Evolutionary conservation across 257 asterid genomes (phyloP).

Genomic region (Marsdenia floribunda): DNA sequence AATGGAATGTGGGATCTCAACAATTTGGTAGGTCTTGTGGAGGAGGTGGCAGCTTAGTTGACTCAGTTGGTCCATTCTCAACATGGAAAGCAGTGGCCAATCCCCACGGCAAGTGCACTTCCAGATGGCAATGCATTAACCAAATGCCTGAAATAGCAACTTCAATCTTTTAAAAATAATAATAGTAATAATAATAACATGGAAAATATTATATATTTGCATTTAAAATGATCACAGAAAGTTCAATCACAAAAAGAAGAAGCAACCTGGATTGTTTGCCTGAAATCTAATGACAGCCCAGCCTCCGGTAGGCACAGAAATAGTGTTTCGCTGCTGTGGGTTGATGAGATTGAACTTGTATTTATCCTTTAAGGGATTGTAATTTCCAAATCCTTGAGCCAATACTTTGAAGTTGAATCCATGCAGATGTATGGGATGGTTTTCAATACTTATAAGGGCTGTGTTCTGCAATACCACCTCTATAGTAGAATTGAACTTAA

Average conservation of each 20-base stretch:
- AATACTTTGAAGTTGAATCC: constrained; percentile 14
- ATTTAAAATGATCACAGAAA: no score
- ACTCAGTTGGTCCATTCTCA: constrained; percentile 62
- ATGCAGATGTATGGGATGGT: constrained; percentile 19
- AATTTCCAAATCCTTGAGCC: constrained; percentile 23
- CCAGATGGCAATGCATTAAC: constrained; percentile 81
- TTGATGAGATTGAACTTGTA: constrained; percentile 4
- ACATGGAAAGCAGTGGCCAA: constrained; percentile 53
- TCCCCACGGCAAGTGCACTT: constrained; percentile 77
- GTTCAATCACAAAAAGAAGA: not conserved
- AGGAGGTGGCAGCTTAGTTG: constrained; percentile 59
- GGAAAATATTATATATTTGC: no score
- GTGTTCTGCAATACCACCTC: constrained; percentile 20
- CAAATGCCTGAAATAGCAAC: constrained; percentile 26
- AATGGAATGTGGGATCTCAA: not conserved
- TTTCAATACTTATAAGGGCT: not conserved
- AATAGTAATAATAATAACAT: no score
- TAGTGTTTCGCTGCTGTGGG: constrained; percentile 17
- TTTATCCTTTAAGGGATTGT: not conserved
- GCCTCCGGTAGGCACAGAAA: constrained; percentile 15
- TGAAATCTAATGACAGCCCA: constrained; percentile 19
- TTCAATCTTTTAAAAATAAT: no score
- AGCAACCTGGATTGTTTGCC: constrained; percentile 19
- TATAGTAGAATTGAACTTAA: constrained; percentile 13
- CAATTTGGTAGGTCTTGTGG: constrained; percentile 68